Percentiles rank a stretch among this genome's conserved stretches.
These are phyloP conservation scores for Cyberlindnera americana DNA, from an alignment of 805 yeast genomes.

Conservation along the genomic window DNA sequence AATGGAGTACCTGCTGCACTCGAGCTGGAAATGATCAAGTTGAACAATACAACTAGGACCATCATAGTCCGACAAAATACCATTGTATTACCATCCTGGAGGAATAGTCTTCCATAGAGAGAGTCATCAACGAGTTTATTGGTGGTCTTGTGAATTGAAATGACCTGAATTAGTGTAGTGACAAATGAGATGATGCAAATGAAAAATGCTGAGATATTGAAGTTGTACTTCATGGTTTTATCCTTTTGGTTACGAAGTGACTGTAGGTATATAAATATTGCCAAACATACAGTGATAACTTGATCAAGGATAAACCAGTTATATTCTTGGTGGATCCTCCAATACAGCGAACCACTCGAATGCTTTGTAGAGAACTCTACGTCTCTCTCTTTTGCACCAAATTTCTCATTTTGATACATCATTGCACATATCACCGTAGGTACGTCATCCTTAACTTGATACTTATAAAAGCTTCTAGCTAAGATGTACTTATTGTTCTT, in stretches of 20 bases:
- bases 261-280: no score
- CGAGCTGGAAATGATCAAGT: neutral
- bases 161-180: neutral
- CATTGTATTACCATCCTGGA: neutral
- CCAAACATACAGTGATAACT: no score
- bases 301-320: no score
- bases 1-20: neutral
- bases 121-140: neutral
- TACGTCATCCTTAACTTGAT: neutral
- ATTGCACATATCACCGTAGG: conserved; percentile 1
- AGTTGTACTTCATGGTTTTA: neutral
- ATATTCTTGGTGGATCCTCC: no score
- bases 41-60: neutral
- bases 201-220: neutral
- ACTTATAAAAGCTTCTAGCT: neutral
- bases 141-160: neutral
- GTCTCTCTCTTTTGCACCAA: conserved; percentile 3
- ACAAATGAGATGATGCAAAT: neutral
- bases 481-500: conserved; percentile 3
- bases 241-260: no score
- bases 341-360: neutral
- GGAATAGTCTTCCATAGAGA: neutral
- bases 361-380: neutral
- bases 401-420: conserved; percentile 1
- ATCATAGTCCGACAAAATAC: neutral